Evolutionary conservation across 257 asterid genomes (phyloP), one percentile per base, ranked within the genome.

Genomic region (Nicotiana undulata): DNA sequence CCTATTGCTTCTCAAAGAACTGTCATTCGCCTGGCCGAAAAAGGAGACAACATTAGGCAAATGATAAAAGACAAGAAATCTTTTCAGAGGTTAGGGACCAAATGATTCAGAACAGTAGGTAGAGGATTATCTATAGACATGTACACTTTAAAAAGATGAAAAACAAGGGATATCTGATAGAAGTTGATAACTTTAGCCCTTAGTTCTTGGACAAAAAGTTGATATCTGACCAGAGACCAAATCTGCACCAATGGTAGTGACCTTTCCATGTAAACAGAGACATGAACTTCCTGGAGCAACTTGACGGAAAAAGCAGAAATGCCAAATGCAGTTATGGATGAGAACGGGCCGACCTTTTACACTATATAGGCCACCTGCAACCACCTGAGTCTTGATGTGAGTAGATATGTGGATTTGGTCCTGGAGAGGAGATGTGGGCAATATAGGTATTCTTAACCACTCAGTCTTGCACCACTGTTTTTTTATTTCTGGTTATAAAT

Each of bases 1-100:
- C 52, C 93, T 88, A 72, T 90, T 90, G 67, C 85, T 84, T 63
- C 90, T 85, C 82, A 68, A 55, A 80, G 90, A 80, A 74, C 72
- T 81, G 81, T 81, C 82, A 81, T 85, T 87, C 52, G 74, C 90
- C 99, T 94, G 84, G 58, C 56, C 78, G 80, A 70, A 56, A 56
- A 76, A 56, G 15, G 3, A 56, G 40, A 79, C 55, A 3, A 3
- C 79, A 9, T 81, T 68, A 81, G 34, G 60, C 24, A 68, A 53
- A 56, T 53, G 58, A 29, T 81, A 58, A 17, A 37, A 22, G 72
- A 68, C 34, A 29, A 64, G 82, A 49, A 24, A 28, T 49, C 11
- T 51, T 64, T 22, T 56, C 52, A 64, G 28, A 63, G 44, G 61
- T 64, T 10, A 9, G 64, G 61, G 13, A 28, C 28, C 82, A 26